phyloP scores from a whole-genome alignment of 768 basidiomycete genomes.

The Pleurotus giganteus region DNA sequence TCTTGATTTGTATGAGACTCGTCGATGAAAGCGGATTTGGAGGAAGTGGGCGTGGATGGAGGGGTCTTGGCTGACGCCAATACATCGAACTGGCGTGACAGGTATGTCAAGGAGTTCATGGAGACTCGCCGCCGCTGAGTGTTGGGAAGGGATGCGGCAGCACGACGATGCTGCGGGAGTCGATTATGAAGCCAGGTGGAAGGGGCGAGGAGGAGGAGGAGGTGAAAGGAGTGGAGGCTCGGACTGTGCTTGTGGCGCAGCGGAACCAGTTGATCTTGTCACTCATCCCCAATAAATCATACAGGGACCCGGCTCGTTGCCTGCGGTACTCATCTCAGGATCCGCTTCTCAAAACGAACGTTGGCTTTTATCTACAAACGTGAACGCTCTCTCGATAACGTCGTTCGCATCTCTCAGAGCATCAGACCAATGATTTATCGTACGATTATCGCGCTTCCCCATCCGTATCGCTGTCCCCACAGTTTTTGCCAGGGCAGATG shows the following conservation, averaged over 20 bases:
- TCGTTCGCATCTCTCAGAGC: too few relatives aligned
- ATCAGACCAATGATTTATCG: not conserved
- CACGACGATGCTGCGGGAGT: not conserved
- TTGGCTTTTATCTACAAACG: constrained; percentile 7
- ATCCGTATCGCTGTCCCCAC: not conserved
- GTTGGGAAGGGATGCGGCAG: not conserved
- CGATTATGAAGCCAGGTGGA: constrained; percentile 10
- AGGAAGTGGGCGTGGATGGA: constrained; percentile 51
- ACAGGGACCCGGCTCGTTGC: constrained; percentile 3
- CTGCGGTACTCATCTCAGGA: not conserved
- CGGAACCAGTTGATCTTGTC: not conserved
- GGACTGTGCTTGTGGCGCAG: constrained; percentile 6
- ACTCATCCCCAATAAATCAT: constrained; percentile 3
- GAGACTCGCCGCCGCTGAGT: constrained; percentile 1
- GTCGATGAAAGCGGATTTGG: constrained; percentile 28
- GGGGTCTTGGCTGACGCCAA: constrained; percentile 60
- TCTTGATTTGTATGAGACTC: constrained; percentile 14
- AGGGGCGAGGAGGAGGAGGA: constrained; percentile 1
- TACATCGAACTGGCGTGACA: constrained; percentile 82
- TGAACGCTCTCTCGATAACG: not conserved
- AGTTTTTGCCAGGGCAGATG: not conserved
- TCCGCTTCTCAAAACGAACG: constrained; percentile 7
- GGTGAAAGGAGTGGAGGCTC: not conserved
- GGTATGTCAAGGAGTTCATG: constrained; percentile 83
- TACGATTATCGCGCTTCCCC: not conserved